Conservation (phyloP, 106 monocot genomes). For the Dendrobium chrysotoxum region DNA sequence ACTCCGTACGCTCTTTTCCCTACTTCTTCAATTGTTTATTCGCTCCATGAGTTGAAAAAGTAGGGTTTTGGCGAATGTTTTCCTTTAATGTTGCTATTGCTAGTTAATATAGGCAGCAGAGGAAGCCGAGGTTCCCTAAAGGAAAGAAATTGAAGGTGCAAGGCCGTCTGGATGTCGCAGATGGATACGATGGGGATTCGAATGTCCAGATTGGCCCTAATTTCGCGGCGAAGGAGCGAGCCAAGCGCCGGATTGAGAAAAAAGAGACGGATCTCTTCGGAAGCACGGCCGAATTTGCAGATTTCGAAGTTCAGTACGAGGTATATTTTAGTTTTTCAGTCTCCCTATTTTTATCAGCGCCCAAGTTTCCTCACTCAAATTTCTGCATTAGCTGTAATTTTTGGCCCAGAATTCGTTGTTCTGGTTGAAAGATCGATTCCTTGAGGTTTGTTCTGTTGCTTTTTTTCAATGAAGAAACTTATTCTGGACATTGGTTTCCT, state of each 20-base stretch:
- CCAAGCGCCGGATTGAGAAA: conserved; percentile 46
- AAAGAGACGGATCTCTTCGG: conserved; percentile 42
- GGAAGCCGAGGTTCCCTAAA: conserved; percentile 78
- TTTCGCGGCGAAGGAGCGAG: conserved; percentile 60
- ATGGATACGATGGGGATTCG: conserved; percentile 10
- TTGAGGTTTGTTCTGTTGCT: background rate
- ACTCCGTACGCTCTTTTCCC: background rate
- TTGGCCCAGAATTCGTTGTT: background rate
- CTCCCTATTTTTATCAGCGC: background rate
- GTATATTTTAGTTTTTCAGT: conserved; percentile 18
- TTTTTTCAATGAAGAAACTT: background rate
- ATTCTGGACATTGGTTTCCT: too few species aligned
- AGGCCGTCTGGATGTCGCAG: background rate
- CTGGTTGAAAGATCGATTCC: background rate
- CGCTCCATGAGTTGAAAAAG: background rate
- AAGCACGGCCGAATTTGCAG: conserved; percentile 17
- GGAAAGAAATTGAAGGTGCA: conserved; percentile 64
- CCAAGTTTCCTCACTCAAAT: too few species aligned
- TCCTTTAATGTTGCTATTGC: background rate
- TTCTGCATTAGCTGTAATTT: background rate
- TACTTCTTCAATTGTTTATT: too few species aligned
- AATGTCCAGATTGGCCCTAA: conserved; percentile 28
- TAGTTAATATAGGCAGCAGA: conserved; percentile 36
- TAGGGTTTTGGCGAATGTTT: conserved; percentile 1
- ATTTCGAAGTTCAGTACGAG: conserved; percentile 69